phyloP scores from a whole-genome alignment of 176 grass and related monocot species.

The Eremochloa ophiuroides region DNA sequence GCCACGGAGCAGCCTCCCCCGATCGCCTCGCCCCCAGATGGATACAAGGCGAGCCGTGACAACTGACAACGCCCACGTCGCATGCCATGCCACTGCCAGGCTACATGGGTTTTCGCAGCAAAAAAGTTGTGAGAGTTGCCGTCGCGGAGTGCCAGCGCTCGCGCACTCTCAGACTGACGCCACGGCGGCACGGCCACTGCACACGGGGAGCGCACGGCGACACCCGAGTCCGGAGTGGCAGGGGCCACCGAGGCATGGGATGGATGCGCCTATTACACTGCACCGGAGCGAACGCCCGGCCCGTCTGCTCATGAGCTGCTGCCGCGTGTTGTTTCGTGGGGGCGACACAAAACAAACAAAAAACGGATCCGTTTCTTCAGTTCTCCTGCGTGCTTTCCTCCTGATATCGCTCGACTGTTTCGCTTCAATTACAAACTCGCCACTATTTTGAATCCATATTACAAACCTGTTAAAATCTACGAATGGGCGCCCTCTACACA shows the following conservation, averaged over 20 bases:
- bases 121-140: background rate
- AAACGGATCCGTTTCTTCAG: background rate
- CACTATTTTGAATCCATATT: background rate
- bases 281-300: background rate
- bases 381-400: background rate
- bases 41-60: background rate
- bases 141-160: background rate
- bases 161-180: background rate
- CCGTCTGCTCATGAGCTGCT: background rate
- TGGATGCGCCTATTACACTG: background rate
- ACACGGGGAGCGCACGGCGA: background rate
- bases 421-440: background rate
- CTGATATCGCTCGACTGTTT: background rate
- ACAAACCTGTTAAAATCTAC: background rate
- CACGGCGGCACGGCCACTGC: background rate
- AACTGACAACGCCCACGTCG: background rate
- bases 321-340: background rate
- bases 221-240: background rate
- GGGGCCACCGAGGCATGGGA: no score
- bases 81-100: background rate
- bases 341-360: background rate
- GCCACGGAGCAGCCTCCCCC: background rate
- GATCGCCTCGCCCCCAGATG: background rate
- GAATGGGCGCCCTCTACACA: no score
- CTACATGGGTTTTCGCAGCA: background rate